These are phyloP conservation scores for Astrephomene gubernaculifera DNA, from an alignment of 139 green algal genomes.

Conservation along the genomic window DNA sequence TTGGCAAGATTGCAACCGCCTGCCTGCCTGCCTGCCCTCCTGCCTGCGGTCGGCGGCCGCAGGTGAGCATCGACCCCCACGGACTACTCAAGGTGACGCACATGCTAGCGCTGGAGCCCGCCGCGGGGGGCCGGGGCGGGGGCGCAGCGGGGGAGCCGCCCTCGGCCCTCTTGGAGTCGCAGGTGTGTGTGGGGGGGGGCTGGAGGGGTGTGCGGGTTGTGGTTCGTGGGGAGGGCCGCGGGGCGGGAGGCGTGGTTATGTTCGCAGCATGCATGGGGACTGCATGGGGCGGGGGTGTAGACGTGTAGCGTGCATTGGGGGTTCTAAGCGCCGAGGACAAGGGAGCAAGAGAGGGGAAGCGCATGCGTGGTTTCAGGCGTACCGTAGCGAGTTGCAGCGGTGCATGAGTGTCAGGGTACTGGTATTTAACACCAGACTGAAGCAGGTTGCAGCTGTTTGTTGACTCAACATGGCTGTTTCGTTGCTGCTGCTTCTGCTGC, in stretches of 20 bases:
- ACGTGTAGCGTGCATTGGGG: background rate
- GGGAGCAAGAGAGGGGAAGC: background rate
- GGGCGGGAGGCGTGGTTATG: background rate
- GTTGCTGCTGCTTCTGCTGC: too few species aligned
- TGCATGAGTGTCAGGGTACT: too few species aligned
- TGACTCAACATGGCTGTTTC: too few species aligned
- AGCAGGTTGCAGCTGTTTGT: too few species aligned
- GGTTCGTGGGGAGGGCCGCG: background rate
- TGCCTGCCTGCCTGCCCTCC: too few species aligned
- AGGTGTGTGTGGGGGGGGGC: constrained; percentile 12
- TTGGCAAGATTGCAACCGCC: too few species aligned
- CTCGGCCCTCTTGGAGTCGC: constrained; percentile 9
- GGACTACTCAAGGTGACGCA: constrained; percentile 70
- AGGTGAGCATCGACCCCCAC: constrained; percentile 66
- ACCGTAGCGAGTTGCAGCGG: too few species aligned
- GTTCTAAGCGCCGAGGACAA: background rate
- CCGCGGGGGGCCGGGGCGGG: background rate
- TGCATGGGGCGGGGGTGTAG: background rate
- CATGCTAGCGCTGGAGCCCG: constrained; percentile 56
- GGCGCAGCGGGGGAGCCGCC: background rate
- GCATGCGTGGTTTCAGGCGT: too few species aligned
- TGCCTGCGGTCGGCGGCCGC: too few species aligned
- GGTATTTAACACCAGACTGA: too few species aligned
- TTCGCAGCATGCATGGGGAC: background rate
- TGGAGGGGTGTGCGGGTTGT: background rate